Percentiles rank a stretch among this genome's conserved stretches.
Evolutionary conservation across 2,329 filamentous ascomycete species (phyloP).

Genomic region (Phialemonium atrogriseum): DNA sequence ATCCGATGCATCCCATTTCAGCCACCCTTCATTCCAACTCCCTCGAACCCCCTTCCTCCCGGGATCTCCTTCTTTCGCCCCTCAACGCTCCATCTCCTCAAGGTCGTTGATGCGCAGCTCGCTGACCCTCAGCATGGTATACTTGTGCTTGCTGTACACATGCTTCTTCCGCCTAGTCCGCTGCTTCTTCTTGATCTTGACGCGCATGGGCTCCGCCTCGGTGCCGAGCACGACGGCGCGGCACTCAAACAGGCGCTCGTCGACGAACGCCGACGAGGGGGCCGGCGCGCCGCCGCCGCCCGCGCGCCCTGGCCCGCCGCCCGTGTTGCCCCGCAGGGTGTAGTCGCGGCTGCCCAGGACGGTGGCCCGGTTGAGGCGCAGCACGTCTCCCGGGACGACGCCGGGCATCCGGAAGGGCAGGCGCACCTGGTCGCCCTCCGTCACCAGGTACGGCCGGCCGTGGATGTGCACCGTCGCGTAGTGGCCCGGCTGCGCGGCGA

Average conservation of each 20-base stretch:
- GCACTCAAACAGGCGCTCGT: constrained; percentile 78
- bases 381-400: constrained; percentile 70
- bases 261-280: too few species aligned
- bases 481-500: constrained; percentile 64
- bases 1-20: too few species aligned
- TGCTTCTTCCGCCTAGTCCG: constrained; percentile 65
- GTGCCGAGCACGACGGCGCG: constrained; percentile 76
- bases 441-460: constrained; percentile 71
- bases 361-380: constrained; percentile 80
- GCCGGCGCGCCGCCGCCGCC: too few species aligned
- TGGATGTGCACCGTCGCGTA: constrained; percentile 78
- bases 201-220: constrained; percentile 70
- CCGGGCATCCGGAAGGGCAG: constrained; percentile 74
- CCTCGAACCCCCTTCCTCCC: neutral
- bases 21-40: too few species aligned
- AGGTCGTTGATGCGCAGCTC: constrained; percentile 59
- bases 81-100: constrained; percentile 6
- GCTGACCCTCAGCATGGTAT: constrained; percentile 77
- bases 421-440: constrained; percentile 64
- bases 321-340: constrained; percentile 78
- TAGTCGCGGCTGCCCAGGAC: constrained; percentile 81
- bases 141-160: constrained; percentile 83
- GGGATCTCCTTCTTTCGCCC: neutral
- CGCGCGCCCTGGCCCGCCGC: too few species aligned
- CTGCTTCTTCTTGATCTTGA: constrained; percentile 75